Evolutionary conservation across 163 green algal species (phyloP).

Genomic region (Scenedesmus sp.): DNA sequence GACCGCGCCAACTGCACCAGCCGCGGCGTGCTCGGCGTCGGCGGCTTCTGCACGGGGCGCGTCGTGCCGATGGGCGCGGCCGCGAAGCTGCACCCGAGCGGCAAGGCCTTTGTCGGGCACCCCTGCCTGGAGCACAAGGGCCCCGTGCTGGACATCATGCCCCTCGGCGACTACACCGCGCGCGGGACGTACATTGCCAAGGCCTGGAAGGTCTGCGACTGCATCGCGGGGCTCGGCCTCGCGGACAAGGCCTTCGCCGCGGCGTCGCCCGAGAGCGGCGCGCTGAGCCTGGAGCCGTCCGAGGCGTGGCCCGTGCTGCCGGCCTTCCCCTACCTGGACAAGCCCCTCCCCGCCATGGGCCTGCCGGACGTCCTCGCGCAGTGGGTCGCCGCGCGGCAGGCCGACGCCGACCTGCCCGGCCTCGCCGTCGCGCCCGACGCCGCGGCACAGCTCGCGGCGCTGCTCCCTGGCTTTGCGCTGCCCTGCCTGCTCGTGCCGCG

Average conservation of each 20-base stretch:
- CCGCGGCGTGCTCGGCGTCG: not conserved
- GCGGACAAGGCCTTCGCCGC: not conserved
- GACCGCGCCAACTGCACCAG: conserved; percentile 23
- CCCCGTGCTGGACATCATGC: conserved; percentile 11
- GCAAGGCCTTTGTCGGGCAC: conserved; percentile 12
- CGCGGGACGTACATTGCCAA: conserved; percentile 29
- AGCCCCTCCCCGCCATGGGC: no score
- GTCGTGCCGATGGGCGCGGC: conserved; percentile 24
- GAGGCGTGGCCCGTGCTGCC: no score
- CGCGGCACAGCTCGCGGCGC: no score
- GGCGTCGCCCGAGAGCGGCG: no score
- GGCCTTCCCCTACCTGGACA: no score
- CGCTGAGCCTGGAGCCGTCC: no score
- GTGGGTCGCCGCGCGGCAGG: no score
- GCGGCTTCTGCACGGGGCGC: conserved; percentile 19
- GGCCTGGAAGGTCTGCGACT: conserved; percentile 44
- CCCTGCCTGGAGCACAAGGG: conserved; percentile 36
- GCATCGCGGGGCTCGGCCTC: conserved; percentile 9
- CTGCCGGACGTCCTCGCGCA: conserved; percentile 1
- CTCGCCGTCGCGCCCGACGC: no score
- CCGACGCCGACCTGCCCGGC: no score
- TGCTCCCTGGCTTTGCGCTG: no score
- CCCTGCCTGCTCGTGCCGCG: no score
- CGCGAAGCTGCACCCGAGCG: conserved; percentile 23
- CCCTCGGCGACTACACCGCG: conserved; percentile 16